Evolutionary conservation across 2,329 filamentous ascomycete genomes (phyloP), one percentile per base, ranked within the genome.

Genomic region (Hypoxylon sp.): DNA sequence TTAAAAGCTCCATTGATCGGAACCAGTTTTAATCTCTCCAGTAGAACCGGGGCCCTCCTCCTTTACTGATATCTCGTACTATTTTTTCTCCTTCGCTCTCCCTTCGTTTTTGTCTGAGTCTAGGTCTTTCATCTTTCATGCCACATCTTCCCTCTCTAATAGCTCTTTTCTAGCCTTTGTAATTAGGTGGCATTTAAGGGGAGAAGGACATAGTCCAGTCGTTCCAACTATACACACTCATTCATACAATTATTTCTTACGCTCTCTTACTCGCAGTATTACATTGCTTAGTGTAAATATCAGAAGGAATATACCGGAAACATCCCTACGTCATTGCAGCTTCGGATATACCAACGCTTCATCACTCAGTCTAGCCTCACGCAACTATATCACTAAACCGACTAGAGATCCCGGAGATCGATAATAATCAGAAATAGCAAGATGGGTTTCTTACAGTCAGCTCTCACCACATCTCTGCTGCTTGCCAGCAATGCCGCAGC

Each of bases 371-470:
- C 41, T 23, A 11, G 3, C 17, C 21, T 34, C 17, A 36, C 28
- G 30, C n/a, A 13, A 21, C 14, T n/a, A 17, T 19, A 58, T 17
- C 43, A 49, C 32, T 28, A 41, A 30, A 23, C 3, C 32, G 46
- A n/a, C 30, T 36, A 25, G 34, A 36, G 60, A 63, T 63, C 60
- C 60, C 46, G 52, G 60, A 28, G 60, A 63, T 63, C 60, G 17
- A 46, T 28, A 48, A 38, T 52, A 53, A 63, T 61, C 60, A 48
- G 63, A 71, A 43, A 68, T 59, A n/a, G 43, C 67, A 73, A 65
- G 17, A 76, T 78, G 77, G 76, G 73, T 63, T 73, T 75, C 56
- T 38, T 77, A 69, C 76, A 72, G 60, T 65, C 75, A 19, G 76
- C 72, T 49, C 34, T 78, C 34, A 70, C 75, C 32, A 70, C 75